A percentile compares a stretch with the other conserved stretches of the same genome.
phyloP scores from a whole-genome alignment of 2,329 filamentous ascomycete species.

The Hansfordia pulvinata region DNA sequence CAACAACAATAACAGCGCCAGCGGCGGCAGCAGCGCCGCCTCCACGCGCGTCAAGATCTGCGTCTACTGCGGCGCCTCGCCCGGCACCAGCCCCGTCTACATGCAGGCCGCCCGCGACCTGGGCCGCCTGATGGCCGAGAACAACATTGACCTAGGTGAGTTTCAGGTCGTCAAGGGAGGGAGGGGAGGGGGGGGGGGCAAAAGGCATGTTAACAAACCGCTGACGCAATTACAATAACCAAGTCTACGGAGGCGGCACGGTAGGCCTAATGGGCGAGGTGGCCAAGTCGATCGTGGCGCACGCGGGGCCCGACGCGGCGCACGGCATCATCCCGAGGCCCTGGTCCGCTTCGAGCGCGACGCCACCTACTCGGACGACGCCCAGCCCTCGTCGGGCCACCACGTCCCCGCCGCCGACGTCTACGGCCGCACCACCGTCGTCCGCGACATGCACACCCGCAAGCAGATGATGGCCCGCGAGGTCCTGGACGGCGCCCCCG shows the following conservation, averaged over 20 bases:
- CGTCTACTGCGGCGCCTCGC: slow-evolving; percentile 83
- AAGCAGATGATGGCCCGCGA: slow-evolving; percentile 89
- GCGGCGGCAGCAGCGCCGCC: slow-evolving; percentile 17
- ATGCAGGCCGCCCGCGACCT: slow-evolving; percentile 66
- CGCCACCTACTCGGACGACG: slow-evolving; percentile 24
- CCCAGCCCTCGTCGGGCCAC: no score
- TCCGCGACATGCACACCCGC: slow-evolving; percentile 90
- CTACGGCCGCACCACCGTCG: slow-evolving; percentile 78
- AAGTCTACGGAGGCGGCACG: slow-evolving; percentile 90
- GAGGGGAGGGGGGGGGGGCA: no score
- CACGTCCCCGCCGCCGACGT: slow-evolving; percentile 47
- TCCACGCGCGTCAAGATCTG: slow-evolving; percentile 54
- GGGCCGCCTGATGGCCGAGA: slow-evolving; percentile 57
- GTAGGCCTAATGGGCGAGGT: slow-evolving; percentile 93
- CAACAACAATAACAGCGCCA: slow-evolving; percentile 12
- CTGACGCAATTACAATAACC: no score
- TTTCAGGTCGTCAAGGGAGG: no score
- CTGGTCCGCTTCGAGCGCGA: slow-evolving; percentile 69
- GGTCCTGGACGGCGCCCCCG: slow-evolving; percentile 68
- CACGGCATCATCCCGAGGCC: slow-evolving; percentile 85
- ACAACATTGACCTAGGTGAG: slow-evolving; percentile 62
- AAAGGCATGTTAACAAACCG: no score
- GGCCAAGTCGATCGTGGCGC: slow-evolving; percentile 69
- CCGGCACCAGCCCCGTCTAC: slow-evolving; percentile 61
- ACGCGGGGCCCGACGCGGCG: slow-evolving; percentile 68